Percentiles rank a stretch among this genome's conserved stretches.
Conservation (phyloP, 768 basidiomycete genomes). For the Amanita rimosa region DNA sequence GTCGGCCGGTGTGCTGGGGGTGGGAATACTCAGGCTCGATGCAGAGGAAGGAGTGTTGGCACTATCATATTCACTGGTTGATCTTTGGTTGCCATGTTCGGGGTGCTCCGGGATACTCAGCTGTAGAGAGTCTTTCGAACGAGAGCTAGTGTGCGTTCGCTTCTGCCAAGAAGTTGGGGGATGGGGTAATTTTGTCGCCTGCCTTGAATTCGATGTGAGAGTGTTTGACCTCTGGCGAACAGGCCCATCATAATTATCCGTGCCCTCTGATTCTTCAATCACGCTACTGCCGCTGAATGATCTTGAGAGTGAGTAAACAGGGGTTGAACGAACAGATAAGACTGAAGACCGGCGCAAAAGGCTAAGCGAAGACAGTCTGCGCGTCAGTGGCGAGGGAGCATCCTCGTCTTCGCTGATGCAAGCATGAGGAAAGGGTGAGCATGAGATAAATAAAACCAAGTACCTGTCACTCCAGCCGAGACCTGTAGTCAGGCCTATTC, state of each 20-base stretch:
- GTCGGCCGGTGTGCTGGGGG: constrained; percentile 24
- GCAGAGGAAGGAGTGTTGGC: constrained; percentile 20
- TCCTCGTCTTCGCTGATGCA: constrained; percentile 57
- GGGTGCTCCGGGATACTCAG: constrained; percentile 12
- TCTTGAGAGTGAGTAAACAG: constrained; percentile 20
- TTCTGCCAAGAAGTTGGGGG: constrained; percentile 17
- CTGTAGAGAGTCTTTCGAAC: constrained; percentile 16
- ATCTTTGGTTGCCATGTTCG: constrained; percentile 3
- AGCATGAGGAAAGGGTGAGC: not conserved
- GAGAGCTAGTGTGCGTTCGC: constrained; percentile 4
- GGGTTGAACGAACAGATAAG: constrained; percentile 18
- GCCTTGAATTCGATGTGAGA: constrained; percentile 2
- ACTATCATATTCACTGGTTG: constrained; percentile 10
- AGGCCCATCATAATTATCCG: constrained; percentile 6
- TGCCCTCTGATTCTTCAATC: constrained; percentile 9
- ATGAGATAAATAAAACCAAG: constrained; percentile 10
- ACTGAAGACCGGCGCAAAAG: constrained; percentile 35
- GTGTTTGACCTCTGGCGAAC: constrained; percentile 5
- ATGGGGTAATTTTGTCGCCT: constrained; percentile 1
- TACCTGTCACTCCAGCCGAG: constrained; percentile 70
- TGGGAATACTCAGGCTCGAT: constrained; percentile 22
- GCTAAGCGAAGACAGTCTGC: constrained; percentile 47
- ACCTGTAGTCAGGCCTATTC: constrained; percentile 61
- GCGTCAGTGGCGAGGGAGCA: constrained; percentile 55
- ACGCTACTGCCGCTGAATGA: constrained; percentile 22